phyloP scores from a whole-genome alignment of 768 basidiomycete species.

The Amyloporia xantha region DNA sequence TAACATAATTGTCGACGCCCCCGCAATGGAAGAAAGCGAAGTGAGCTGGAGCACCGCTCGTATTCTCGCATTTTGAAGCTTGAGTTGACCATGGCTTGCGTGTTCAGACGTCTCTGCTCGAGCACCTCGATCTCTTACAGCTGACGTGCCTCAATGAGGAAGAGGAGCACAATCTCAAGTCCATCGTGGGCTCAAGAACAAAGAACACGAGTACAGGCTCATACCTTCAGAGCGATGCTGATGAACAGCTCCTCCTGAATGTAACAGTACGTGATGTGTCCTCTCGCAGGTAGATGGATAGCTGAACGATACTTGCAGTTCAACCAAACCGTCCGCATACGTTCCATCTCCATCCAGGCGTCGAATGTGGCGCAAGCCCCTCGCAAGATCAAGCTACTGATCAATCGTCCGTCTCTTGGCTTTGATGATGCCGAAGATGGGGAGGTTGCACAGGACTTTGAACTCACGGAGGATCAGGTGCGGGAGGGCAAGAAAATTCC shows the following conservation, averaged over 20 bases:
- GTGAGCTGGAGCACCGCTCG: constrained; percentile 7
- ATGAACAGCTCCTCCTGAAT: constrained; percentile 65
- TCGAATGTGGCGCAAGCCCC: constrained; percentile 41
- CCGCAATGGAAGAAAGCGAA: constrained; percentile 13
- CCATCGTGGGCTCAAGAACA: constrained; percentile 38
- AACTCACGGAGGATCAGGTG: constrained; percentile 43
- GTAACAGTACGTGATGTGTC: constrained; percentile 43
- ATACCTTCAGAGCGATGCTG: constrained; percentile 61
- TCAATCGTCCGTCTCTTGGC: constrained; percentile 52
- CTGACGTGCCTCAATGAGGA: constrained; percentile 68
- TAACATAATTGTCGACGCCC: constrained; percentile 7
- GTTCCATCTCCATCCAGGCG: constrained; percentile 48
- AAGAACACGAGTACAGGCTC: constrained; percentile 37
- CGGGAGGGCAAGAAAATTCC: constrained; percentile 40
- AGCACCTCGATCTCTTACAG: constrained; percentile 53
- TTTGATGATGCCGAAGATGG: constrained; percentile 62
- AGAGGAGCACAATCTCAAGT: constrained; percentile 40
- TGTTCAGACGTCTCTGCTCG: constrained; percentile 45
- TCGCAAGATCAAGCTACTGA: constrained; percentile 52
- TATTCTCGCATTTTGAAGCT: not conserved
- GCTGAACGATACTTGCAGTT: constrained; percentile 36
- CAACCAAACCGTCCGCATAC: constrained; percentile 61
- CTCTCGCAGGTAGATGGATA: not conserved
- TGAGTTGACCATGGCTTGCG: not conserved
- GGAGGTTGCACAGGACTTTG: constrained; percentile 50